Conservation (phyloP, 371 early-diverging fungal genomes). For the Circinella umbellata region DNA sequence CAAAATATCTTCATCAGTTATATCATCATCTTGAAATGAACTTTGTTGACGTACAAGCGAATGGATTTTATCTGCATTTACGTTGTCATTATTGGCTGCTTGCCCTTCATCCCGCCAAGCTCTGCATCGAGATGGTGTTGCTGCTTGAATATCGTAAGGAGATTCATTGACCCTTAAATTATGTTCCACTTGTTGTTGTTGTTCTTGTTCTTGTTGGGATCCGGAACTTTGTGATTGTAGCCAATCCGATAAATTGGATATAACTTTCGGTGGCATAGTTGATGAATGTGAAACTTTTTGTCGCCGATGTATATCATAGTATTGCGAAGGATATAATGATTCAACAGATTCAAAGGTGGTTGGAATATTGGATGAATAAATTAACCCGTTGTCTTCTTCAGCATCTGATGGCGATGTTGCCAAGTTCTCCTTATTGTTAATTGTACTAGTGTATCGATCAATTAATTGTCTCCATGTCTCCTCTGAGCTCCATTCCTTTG, state of each 20-base stretch:
- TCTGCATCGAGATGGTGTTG: slow-evolving; percentile 29
- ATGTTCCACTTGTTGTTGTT: background rate
- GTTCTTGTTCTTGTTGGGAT: background rate
- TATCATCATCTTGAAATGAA: slow-evolving; percentile 21
- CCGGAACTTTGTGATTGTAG: background rate
- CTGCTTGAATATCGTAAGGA: slow-evolving; percentile 15
- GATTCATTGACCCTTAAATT: background rate
- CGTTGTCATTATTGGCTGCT: slow-evolving; percentile 6
- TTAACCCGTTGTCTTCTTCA: background rate
- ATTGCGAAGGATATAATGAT: slow-evolving; percentile 39
- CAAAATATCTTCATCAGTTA: slow-evolving; percentile 10
- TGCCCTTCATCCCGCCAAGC: background rate
- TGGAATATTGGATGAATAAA: slow-evolving; percentile 24
- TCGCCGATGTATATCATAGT: slow-evolving; percentile 10
- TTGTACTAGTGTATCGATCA: background rate
- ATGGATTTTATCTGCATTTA: slow-evolving; percentile 23
- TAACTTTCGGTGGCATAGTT: background rate
- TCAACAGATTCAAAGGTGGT: slow-evolving; percentile 56
- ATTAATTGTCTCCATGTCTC: slow-evolving; percentile 17
- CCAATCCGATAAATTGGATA: background rate
- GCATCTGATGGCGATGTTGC: background rate
- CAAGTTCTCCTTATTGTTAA: background rate
- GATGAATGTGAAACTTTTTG: background rate
- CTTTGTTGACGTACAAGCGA: slow-evolving; percentile 9
- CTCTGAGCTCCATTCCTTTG: slow-evolving; percentile 29